phyloP scores from a whole-genome alignment of 2,329 filamentous ascomycete genomes.

The Pestalotiopsis sp. region DNA sequence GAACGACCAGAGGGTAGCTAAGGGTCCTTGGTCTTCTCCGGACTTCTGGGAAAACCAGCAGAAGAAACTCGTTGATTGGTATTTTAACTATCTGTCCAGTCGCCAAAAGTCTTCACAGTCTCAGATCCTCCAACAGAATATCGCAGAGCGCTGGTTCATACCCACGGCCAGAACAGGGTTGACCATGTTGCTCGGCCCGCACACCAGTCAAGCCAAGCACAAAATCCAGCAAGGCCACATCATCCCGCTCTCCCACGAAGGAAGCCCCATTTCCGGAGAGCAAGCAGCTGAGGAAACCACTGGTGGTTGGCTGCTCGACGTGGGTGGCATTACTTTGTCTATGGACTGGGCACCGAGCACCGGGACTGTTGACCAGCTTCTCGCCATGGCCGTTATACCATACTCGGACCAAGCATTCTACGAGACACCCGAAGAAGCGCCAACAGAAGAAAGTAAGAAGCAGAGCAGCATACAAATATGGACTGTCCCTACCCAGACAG shows the following conservation, averaged over 20 bases:
- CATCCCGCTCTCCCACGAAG: conserved; percentile 25
- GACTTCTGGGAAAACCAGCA: conserved; percentile 23
- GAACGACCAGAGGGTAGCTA: conserved; percentile 20
- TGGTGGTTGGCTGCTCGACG: conserved; percentile 55
- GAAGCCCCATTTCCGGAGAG: conserved; percentile 20
- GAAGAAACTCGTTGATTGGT: conserved; percentile 24
- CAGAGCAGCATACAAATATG: conserved; percentile 55
- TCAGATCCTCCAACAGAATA: conserved; percentile 20
- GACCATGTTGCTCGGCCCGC: conserved; percentile 26
- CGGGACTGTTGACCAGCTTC: conserved; percentile 42
- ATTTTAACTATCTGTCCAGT: conserved; percentile 20
- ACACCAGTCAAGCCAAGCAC: conserved; percentile 26
- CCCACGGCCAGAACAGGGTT: conserved; percentile 23
- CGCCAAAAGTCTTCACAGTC: conserved; percentile 20
- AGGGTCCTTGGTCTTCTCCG: conserved; percentile 27
- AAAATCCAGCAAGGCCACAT: conserved; percentile 23
- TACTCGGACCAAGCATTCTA: conserved; percentile 50
- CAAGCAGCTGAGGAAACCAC: conserved; percentile 12
- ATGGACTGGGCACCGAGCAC: conserved; percentile 54
- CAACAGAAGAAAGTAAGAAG: conserved; percentile 39
- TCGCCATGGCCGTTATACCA: conserved; percentile 54
- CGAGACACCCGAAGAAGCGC: conserved; percentile 37
- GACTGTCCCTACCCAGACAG: conserved; percentile 40
- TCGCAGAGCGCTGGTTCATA: conserved; percentile 24
- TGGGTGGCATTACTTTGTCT: conserved; percentile 52